Conservation (phyloP, 1,139 yeast genomes). For the Hemisphaericaspora lyxosophila region DNA sequence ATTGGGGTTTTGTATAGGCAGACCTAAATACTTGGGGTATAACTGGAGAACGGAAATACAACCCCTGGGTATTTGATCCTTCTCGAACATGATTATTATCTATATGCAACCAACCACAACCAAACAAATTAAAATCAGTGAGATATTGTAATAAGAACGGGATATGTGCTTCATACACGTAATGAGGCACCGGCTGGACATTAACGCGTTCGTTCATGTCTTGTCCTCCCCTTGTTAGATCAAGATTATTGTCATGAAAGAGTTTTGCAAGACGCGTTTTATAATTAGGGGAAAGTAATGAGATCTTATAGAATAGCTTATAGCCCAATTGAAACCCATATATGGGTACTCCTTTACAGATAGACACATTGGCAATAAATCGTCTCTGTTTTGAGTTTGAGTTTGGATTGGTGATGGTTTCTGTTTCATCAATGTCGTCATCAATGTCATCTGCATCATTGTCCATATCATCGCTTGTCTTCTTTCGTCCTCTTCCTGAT, state of each 20-base stretch:
- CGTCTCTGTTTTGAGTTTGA: conserved; percentile 17
- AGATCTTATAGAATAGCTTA: conserved; percentile 63
- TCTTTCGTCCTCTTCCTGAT: conserved; percentile 10
- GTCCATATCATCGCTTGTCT: conserved; percentile 11
- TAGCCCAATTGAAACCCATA: conserved; percentile 80
- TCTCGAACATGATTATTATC: conserved; percentile 10
- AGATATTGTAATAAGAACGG: conserved; percentile 76
- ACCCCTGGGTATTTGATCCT: conserved; percentile 13
- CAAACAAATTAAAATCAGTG: conserved; percentile 78
- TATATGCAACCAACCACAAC: conserved; percentile 73
- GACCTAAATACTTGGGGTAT: conserved; percentile 9
- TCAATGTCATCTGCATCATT: conserved; percentile 12
- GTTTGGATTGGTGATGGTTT: conserved; percentile 4
- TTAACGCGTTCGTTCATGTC: conserved; percentile 5
- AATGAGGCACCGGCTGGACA: conserved; percentile 8
- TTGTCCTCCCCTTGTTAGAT: conserved; percentile 7
- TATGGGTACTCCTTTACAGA: conserved; percentile 77
- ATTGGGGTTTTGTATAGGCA: conserved; percentile 7
- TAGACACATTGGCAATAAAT: conserved; percentile 64
- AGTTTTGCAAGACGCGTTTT: conserved; percentile 59
- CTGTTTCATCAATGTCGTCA: conserved; percentile 5
- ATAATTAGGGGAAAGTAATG: conserved; percentile 63
- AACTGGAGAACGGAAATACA: conserved; percentile 44
- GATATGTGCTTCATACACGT: conserved; percentile 71
- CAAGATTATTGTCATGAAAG: conserved; percentile 50